Conservation (phyloP, 2,329 filamentous ascomycete species). For the Ophiocordyceps robertsii region DNA sequence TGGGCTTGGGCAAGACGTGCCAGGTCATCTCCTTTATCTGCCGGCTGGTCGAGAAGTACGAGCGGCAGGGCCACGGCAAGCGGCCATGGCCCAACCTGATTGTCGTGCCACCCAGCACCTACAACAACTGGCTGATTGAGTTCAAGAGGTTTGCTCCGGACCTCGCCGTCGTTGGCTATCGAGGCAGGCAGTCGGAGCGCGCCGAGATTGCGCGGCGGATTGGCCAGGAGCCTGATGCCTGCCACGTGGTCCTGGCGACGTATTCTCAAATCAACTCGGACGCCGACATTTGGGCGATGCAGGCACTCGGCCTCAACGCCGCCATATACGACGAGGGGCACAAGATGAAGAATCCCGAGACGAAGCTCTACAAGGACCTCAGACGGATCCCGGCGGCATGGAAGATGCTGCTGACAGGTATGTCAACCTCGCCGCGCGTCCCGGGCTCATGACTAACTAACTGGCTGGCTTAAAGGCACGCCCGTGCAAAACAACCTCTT, state of each 20-base stretch:
- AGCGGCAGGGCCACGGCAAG: slow-evolving; percentile 11
- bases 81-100: slow-evolving; percentile 63
- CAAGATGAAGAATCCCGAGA: slow-evolving; percentile 77
- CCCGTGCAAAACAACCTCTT: slow-evolving; percentile 90
- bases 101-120: slow-evolving; percentile 82
- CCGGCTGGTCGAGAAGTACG: slow-evolving; percentile 58
- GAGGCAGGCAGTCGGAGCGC: slow-evolving; percentile 53
- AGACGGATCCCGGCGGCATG: slow-evolving; percentile 68
- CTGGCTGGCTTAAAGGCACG: slow-evolving; percentile 50
- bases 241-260: slow-evolving; percentile 48
- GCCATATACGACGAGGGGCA: slow-evolving; percentile 91
- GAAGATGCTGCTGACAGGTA: slow-evolving; percentile 57
- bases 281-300: slow-evolving; percentile 37
- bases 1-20: slow-evolving; percentile 93
- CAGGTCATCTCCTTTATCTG: slow-evolving; percentile 89
- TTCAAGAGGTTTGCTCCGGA: slow-evolving; percentile 76
- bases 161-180: slow-evolving; percentile 59
- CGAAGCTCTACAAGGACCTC: slow-evolving; percentile 67
- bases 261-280: slow-evolving; percentile 44
- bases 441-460: slow-evolving; percentile 11
- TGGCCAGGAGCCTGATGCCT: slow-evolving; percentile 49
- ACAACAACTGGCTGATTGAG: slow-evolving; percentile 92
- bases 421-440: not conserved
- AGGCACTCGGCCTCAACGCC: slow-evolving; percentile 33
- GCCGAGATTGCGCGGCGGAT: slow-evolving; percentile 52